These are phyloP conservation scores for Jackrogersella minutella DNA, from an alignment of 495 filamentous ascomycete species.

Conservation along the genomic window DNA sequence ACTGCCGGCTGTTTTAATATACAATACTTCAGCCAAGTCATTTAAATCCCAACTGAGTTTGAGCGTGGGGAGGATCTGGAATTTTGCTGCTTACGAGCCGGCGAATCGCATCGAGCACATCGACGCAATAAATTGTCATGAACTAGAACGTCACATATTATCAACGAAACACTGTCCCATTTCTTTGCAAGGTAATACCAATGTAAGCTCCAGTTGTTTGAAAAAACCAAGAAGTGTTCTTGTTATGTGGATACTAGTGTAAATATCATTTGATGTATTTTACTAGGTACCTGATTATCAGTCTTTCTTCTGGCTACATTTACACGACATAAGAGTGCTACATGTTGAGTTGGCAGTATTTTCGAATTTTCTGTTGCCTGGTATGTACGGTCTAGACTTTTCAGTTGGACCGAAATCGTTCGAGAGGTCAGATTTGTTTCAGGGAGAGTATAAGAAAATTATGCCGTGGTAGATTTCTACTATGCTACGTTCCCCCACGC, in stretches of 20 bases:
- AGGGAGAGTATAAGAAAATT: neutral
- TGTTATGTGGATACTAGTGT: constrained; percentile 54
- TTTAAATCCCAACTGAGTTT: constrained; percentile 39
- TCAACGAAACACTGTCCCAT: neutral
- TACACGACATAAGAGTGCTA: too few species aligned
- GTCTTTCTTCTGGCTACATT: too few species aligned
- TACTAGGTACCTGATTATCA: too few species aligned
- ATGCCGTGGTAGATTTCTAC: neutral
- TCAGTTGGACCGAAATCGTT: too few species aligned
- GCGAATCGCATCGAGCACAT: too few species aligned
- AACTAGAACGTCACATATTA: neutral
- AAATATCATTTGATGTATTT: constrained; percentile 60
- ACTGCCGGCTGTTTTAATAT: constrained; percentile 11
- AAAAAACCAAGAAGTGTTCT: constrained; percentile 62
- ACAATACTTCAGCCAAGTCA: constrained; percentile 20
- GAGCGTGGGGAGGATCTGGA: constrained; percentile 56
- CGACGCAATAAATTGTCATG: neutral
- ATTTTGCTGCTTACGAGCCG: too few species aligned
- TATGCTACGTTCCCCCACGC: too few species aligned
- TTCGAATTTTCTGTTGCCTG: too few species aligned
- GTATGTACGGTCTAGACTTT: too few species aligned
- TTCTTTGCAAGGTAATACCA: constrained; percentile 4
- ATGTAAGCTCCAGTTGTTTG: constrained; percentile 57
- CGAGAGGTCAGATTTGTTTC: too few species aligned
- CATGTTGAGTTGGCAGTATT: too few species aligned